These are phyloP conservation scores for Ustilago esculenta DNA, from an alignment of 1,284 basidiomycete genomes.

Conservation along the genomic window DNA sequence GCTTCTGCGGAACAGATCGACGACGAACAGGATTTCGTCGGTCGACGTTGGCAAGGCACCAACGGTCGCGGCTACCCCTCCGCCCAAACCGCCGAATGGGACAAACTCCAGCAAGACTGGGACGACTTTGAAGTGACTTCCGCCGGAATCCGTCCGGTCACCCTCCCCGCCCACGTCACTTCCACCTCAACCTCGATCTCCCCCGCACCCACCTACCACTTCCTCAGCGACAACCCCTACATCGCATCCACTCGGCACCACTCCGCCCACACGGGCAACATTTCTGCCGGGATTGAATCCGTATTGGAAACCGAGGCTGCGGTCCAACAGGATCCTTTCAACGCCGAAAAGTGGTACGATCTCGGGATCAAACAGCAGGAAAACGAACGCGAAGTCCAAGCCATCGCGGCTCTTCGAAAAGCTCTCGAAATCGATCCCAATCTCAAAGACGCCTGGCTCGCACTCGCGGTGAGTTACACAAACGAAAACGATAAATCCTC, in stretches of 20 bases:
- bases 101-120: constrained; percentile 81
- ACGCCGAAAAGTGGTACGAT: constrained; percentile 84
- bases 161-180: constrained; percentile 14
- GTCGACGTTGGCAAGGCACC: constrained; percentile 55
- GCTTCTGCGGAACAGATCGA: constrained; percentile 27
- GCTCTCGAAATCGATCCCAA: constrained; percentile 80
- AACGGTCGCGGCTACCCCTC: constrained; percentile 50
- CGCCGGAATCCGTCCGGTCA: constrained; percentile 46
- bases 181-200: constrained; percentile 17
- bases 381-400: constrained; percentile 92
- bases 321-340: constrained; percentile 80
- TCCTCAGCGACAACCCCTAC: constrained; percentile 64
- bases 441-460: constrained; percentile 79
- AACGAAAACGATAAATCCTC: constrained; percentile 81
- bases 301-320: constrained; percentile 85
- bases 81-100: constrained; percentile 72
- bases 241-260: constrained; percentile 47
- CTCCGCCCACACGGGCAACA: constrained; percentile 28
- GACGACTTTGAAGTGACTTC: constrained; percentile 70
- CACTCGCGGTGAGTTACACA: constrained; percentile 88
- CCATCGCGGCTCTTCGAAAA: constrained; percentile 83
- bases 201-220: constrained; percentile 54
- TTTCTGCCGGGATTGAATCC: constrained; percentile 49
- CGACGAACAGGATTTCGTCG: constrained; percentile 67
- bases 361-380: constrained; percentile 98